Evolutionary conservation across 768 basidiomycete species (phyloP).

Genomic region (Trametes cubensis): DNA sequence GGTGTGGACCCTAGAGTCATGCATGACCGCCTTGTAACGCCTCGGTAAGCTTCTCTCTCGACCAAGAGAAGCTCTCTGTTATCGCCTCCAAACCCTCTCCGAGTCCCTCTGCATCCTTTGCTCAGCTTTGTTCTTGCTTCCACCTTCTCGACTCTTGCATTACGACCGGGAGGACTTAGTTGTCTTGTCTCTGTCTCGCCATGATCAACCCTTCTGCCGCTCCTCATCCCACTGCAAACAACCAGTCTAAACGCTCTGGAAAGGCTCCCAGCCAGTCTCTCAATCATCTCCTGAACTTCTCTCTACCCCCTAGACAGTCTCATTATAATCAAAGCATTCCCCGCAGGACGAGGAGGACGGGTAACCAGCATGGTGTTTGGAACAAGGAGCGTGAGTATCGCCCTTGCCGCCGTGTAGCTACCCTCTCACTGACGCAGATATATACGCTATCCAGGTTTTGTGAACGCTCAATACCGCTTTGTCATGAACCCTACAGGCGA

Average conservation of each 20-base stretch:
- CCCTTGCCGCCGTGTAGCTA: background rate
- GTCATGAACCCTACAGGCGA: conserved; percentile 91
- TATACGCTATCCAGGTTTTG: conserved; percentile 63
- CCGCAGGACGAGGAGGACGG: conserved; percentile 74
- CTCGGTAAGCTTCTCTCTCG: conserved; percentile 44
- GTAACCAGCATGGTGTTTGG: conserved; percentile 68
- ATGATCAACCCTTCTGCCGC: conserved; percentile 26
- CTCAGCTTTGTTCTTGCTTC: conserved; percentile 4
- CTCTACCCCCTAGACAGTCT: conserved; percentile 83
- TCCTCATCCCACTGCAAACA: conserved; percentile 44
- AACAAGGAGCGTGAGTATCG: conserved; percentile 87
- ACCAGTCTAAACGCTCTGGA: conserved; percentile 62
- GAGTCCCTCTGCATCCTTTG: background rate
- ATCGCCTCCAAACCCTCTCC: conserved; percentile 15
- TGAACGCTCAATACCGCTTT: conserved; percentile 96
- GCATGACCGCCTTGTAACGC: conserved; percentile 16
- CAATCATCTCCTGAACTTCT: conserved; percentile 93
- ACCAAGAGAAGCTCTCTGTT: conserved; percentile 48
- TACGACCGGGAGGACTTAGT: conserved; percentile 31
- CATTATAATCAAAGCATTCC: conserved; percentile 60
- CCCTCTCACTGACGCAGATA: background rate
- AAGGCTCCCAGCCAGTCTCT: conserved; percentile 69
- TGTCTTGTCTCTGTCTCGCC: conserved; percentile 29
- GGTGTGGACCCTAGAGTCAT: conserved; percentile 33
- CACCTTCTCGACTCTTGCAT: conserved; percentile 1